Evolutionary conservation across 2,329 filamentous ascomycete genomes (phyloP), one percentile per base, ranked within the genome.

Genomic region (Cladosporium sp.): DNA sequence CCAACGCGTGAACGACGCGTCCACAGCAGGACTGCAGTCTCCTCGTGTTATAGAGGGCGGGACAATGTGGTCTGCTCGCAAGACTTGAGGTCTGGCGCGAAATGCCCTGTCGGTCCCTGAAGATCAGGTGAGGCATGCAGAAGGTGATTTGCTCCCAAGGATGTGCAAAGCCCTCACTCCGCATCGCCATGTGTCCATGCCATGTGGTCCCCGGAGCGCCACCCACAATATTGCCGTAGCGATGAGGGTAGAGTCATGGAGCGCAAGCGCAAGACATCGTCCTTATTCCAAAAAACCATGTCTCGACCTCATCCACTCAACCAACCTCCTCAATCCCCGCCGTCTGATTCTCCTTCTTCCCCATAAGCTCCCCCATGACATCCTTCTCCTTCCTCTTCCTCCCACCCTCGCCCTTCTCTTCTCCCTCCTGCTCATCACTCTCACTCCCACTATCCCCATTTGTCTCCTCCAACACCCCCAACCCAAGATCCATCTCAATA

Each of bases 401-500:
- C 26, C 44, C 50, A 18, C 55, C 31, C 29, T 64, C 66, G 35
- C 44, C 44, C 2, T 65, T 66, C 4, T 62, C 62, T 5, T 21
- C 52, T 26, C 68, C 67, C n/a, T 66, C 65, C 16, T 70, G 67
- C 4, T 62, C 63, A 12, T 67, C 66, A 5, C 65, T 65, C 14
- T 58, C 64, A 21, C 60, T 57, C 29, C 64, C 64, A 10, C 62
- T 66, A 16, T 66, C 67, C 28, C 58, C 64, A 2, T 62, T 66
- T 64, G 68, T 69, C 69, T 75, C 70, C 67, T 78, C 74, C 44
- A 78, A 57, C 40, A 78, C 74, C 8, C 76, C 76, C 6, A 78
- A 65, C 3, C 75, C 75, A 10, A 78, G 67, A 53, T 74, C 69
- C 75, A 78, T 77, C 69, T 77, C 75, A 57, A 78, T 77, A 67